phyloP scores from a whole-genome alignment of 2,329 filamentous ascomycete species.

The Clonostachys rosea region DNA sequence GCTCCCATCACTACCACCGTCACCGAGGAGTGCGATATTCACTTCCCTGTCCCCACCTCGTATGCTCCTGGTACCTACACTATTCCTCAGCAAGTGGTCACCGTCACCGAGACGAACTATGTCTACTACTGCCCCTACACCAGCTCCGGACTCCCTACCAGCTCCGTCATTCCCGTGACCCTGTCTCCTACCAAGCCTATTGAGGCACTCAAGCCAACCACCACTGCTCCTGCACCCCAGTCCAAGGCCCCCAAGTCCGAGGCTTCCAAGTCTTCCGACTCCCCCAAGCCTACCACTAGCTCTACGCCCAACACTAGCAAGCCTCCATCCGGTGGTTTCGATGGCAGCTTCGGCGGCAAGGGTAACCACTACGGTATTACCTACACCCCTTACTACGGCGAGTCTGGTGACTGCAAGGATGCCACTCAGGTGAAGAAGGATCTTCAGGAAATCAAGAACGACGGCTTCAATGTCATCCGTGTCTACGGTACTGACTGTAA shows the following conservation, averaged over 20 bases:
- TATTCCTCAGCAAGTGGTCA: constrained; percentile 60
- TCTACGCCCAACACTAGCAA: constrained; percentile 2
- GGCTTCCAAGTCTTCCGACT: constrained; percentile 6
- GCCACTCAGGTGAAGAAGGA: constrained; percentile 53
- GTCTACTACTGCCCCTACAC: constrained; percentile 69
- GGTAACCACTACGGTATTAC: constrained; percentile 68
- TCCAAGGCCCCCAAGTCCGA: constrained; percentile 6
- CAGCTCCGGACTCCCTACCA: constrained; percentile 27
- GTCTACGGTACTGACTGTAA: constrained; percentile 91
- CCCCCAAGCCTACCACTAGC: constrained; percentile 8
- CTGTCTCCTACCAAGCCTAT: constrained; percentile 11
- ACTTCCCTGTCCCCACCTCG: constrained; percentile 61
- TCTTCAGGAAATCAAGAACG: constrained; percentile 54
- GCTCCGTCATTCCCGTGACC: constrained; percentile 12
- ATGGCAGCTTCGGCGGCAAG: constrained; percentile 28
- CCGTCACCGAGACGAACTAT: constrained; percentile 62
- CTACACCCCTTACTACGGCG: constrained; percentile 68
- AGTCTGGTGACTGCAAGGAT: constrained; percentile 60
- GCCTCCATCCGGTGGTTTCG: constrained; percentile 7
- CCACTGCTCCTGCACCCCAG: constrained; percentile 4
- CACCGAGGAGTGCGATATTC: constrained; percentile 47
- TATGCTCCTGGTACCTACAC: constrained; percentile 71
- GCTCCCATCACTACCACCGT: constrained; percentile 61
- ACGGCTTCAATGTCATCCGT: constrained; percentile 69
- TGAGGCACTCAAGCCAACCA: constrained; percentile 9